Conservation (phyloP, 1,139 yeast genomes). For the Saccharomyces hybrid region DNA sequence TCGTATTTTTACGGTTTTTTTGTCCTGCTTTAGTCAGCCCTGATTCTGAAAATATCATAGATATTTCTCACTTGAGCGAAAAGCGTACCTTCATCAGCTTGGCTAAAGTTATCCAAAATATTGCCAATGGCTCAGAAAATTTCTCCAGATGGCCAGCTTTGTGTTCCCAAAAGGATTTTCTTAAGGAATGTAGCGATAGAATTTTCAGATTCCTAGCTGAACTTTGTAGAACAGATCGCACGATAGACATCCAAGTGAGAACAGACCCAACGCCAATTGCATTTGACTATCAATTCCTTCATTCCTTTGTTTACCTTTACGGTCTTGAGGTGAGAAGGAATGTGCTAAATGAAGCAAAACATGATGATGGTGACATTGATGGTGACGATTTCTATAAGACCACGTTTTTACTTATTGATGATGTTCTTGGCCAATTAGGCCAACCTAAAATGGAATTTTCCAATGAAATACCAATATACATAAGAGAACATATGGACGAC, state of each 20-base stretch:
- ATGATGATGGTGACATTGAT: constrained; percentile 20
- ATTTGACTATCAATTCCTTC: constrained; percentile 50
- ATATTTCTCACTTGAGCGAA: constrained; percentile 38
- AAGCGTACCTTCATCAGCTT: constrained; percentile 72
- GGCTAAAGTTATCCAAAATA: constrained; percentile 78
- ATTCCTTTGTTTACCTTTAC: constrained; percentile 56
- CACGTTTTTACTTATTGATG: constrained; percentile 30
- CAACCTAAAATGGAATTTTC: constrained; percentile 41
- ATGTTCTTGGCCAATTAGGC: constrained; percentile 33
- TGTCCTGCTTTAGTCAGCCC: constrained; percentile 94
- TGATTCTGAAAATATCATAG: constrained; percentile 51
- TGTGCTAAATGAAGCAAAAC: constrained; percentile 27
- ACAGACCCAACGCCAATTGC: constrained; percentile 12
- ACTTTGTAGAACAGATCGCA: constrained; percentile 26
- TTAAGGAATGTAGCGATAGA: constrained; percentile 40
- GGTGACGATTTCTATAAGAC: constrained; percentile 23
- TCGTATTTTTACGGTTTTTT: constrained; percentile 72
- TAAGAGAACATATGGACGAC: constrained; percentile 41
- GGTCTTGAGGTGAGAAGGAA: constrained; percentile 47
- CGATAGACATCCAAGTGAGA: constrained; percentile 12
- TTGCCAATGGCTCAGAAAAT: constrained; percentile 70
- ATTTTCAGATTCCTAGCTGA: constrained; percentile 43
- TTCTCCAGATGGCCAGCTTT: constrained; percentile 57
- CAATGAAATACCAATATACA: constrained; percentile 47
- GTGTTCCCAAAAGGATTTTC: constrained; percentile 36